Base-by-base conservation (phyloP, 2,329 filamentous ascomycete species). In the Exophiala phaeomuriformis region DNA sequence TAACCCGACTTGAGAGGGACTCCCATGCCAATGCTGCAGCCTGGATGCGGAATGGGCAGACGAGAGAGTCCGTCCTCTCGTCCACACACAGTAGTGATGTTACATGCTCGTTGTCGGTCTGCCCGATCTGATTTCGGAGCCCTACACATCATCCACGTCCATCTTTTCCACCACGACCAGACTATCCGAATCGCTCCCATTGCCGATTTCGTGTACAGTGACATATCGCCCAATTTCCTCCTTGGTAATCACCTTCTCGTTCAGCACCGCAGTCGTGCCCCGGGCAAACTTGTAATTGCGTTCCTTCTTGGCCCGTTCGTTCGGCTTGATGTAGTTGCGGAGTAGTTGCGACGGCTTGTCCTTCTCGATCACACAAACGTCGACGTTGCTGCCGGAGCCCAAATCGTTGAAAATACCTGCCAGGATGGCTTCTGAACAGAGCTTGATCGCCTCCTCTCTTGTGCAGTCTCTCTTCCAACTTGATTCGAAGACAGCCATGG, bases 401-500 rank as follows among this genome's bases (percentile, higher is more conserved):
- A 98, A 70, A 73, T 98, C 93, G 78, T 98, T 98, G 78, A 93
- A 98, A 74, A 98, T 95, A 84, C 93, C 93, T 7, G 94, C 86
- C 75, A 90, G 78, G 67, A 98, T 96, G 44, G 91, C 91, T 64
- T 96, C 85, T 52, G 86, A 81, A 68, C 85, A 85, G 59, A 96
- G 77, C 67, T 85, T 83, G 55, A 96, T 77, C n/a, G 90, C 90
- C 47, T 87, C 87, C 36, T 94, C 86, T 64, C 82, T 78, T 60
- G 80, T 85, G 69, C 96, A 71, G 57, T 83, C 75, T 5, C 82
- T 75, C 79, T 90, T 88, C 94, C 94, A 98, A 73, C 85, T 84
- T 47, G 90, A 94, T 78, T 98, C 93, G 68, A 98, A 98, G 48
- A 98, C 87, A 32, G 88, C 88, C 93, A 98, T 98, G 68, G 93